phyloP scores from a whole-genome alignment of 202 grass and related monocot genomes.

The Miscanthus sacchariflorus region DNA sequence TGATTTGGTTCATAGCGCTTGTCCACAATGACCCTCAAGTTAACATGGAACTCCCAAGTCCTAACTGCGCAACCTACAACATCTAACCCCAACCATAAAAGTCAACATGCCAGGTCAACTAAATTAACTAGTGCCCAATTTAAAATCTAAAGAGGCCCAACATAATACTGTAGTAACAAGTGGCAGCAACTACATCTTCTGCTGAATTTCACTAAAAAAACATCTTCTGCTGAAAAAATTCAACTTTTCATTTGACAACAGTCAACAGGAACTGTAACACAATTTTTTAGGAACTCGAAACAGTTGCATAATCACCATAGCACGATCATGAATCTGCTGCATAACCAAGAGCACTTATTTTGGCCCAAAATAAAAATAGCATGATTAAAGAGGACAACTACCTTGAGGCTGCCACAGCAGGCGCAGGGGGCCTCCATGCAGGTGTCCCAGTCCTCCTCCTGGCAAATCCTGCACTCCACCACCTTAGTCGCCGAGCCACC shows the following conservation, averaged over 20 bases:
- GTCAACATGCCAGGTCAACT: slow-evolving; percentile 44
- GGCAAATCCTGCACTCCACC: slow-evolving; percentile 97
- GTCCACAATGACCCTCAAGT: slow-evolving; percentile 7
- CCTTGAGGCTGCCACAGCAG: slow-evolving; percentile 96
- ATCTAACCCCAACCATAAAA: slow-evolving; percentile 38
- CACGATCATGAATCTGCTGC: background rate
- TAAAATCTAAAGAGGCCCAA: background rate
- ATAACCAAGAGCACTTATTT: background rate
- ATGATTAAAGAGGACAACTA: slow-evolving; percentile 18
- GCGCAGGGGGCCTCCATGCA: slow-evolving; percentile 88
- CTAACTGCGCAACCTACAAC: slow-evolving; percentile 29
- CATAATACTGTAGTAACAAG: background rate
- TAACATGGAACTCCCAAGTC: slow-evolving; percentile 21
- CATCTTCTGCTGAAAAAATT: too few species aligned
- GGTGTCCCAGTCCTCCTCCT: slow-evolving; percentile 88
- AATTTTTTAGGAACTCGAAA: background rate
- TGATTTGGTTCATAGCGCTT: slow-evolving; percentile 11
- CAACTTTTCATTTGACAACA: background rate
- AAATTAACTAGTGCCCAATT: background rate
- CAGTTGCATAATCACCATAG: slow-evolving; percentile 4
- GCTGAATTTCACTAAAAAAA: too few species aligned
- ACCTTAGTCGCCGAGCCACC: slow-evolving; percentile 40
- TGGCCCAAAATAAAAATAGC: background rate
- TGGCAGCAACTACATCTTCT: background rate
- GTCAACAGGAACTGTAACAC: background rate